phyloP scores from a whole-genome alignment of 2,329 filamentous ascomycete genomes.

The Aspergillus arachidicola region DNA sequence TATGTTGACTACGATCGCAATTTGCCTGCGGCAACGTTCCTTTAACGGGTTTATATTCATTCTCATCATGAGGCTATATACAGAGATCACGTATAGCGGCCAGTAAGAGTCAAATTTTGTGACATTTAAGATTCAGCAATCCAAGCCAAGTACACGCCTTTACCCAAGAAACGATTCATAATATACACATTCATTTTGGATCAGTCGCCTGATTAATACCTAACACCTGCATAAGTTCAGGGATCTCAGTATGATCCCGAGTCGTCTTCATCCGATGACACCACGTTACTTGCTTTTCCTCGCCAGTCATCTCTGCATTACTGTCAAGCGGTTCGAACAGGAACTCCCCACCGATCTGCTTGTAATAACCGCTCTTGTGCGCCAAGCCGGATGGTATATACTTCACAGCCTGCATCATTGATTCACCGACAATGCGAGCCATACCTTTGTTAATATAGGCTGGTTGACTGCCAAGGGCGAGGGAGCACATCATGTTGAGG shows the following conservation, averaged over 20 bases:
- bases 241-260: slow-evolving; percentile 74
- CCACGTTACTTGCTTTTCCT: slow-evolving; percentile 62
- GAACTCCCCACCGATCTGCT: slow-evolving; percentile 76
- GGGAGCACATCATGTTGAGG: slow-evolving; percentile 69
- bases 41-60: too few relatives aligned
- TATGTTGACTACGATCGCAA: too few relatives aligned
- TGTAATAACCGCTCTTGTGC: slow-evolving; percentile 65
- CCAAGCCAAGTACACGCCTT: not conserved
- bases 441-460: slow-evolving; percentile 64
- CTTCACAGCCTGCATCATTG: slow-evolving; percentile 61
- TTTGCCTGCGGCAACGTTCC: too few relatives aligned
- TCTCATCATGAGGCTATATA: too few relatives aligned
- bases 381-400: slow-evolving; percentile 61
- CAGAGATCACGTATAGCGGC: not conserved
- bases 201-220: not conserved
- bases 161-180: rapidly evolving
- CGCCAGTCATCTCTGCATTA: not conserved
- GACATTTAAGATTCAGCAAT: not conserved
- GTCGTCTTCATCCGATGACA: slow-evolving; percentile 81
- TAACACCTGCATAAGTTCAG: slow-evolving; percentile 1
- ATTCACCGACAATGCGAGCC: slow-evolving; percentile 49
- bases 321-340: slow-evolving; percentile 61
- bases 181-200: not conserved
- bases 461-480: slow-evolving; percentile 63
- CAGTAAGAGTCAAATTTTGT: not conserved